Percentiles rank a stretch among this genome's conserved stretches.
Evolutionary conservation across 169 alveolate genomes (phyloP).

Genomic region (Eimeria sp.): DNA sequence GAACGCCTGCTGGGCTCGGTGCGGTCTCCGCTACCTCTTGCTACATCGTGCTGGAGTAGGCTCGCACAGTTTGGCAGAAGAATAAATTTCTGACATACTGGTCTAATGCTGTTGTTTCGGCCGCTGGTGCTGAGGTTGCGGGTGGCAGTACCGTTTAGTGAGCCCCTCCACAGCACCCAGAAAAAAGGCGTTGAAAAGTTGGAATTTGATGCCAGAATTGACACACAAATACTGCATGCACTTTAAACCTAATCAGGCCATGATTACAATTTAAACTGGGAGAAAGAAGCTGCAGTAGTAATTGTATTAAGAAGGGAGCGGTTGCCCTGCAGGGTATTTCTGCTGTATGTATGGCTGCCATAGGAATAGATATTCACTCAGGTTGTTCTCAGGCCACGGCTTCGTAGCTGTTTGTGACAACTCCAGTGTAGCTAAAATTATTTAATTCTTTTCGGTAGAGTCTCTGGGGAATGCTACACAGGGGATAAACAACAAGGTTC

Average conservation of each 20-base stretch:
- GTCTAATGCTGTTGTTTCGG: background rate
- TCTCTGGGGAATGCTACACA: background rate
- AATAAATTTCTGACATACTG: background rate
- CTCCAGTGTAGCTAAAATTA: background rate
- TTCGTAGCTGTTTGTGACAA: background rate
- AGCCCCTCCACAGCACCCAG: constrained; percentile 42
- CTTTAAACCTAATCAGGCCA: background rate
- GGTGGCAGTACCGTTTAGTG: constrained; percentile 80
- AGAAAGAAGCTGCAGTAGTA: background rate
- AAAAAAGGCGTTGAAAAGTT: constrained; percentile 62
- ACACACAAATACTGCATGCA: constrained; percentile 75
- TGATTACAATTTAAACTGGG: background rate
- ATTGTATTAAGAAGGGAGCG: background rate
- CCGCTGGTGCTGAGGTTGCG: background rate
- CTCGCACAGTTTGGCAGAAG: background rate
- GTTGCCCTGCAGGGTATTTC: constrained; percentile 83
- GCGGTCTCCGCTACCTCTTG: background rate
- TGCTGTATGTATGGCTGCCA: constrained; percentile 90
- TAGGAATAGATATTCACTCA: constrained; percentile 92
- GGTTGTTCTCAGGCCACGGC: constrained; percentile 56
- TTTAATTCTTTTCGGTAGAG: background rate
- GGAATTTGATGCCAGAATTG: constrained; percentile 71
- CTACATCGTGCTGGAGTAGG: background rate
- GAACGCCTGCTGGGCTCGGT: constrained; percentile 89
- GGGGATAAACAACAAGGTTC: background rate